Base-by-base conservation (phyloP, 495 filamentous ascomycete genomes). In the Aspergillus bridgeri region DNA sequence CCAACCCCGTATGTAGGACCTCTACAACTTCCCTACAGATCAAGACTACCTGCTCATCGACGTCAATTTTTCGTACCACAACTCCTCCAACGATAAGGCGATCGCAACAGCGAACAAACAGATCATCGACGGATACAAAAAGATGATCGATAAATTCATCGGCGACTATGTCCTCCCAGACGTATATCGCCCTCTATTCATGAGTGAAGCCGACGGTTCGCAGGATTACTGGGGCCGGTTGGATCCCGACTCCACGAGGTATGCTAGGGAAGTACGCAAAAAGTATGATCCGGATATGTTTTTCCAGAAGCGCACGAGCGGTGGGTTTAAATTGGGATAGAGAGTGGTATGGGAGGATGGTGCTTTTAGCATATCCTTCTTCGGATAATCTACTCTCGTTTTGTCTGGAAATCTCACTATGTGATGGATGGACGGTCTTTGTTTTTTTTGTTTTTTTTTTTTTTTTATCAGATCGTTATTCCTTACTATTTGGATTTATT, bases 211-310 rank as follows among this genome's bases (percentile, higher is more conserved):
- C 1, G 81, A 80, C 66, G 79, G 72, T 51, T 67, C 75, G 23
- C 79, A 86, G 68, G 83, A 85, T 59, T 85, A 83, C 65, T 85
- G 82, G 70, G 79, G 76, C 2, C 71, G 83, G 13, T 71, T 86
- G 59, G 70, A 72, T 48, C 71, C 73, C 2, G 74, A 60, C 38
- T 83, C 75, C 23, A 68, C 77, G 45, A 73, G 76, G 22, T 66
- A 68, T 20, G 69, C 66, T 17, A 77, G 82, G 25, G 59, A 79
- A 47, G 72, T 70, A 15, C 60, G 73, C 18, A 45, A 67, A 54
- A 65, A 69, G 48, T 83, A 83, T 60, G 84, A 86, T 65, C 83
- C 84, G 1, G 66, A 79, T 8, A 74, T 75, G 1, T 79, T 87
- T 64, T 86, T 81, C 69, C 77, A 80, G 66, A 74, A 68, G 47